These are phyloP conservation scores for Cytospora piceae DNA, from an alignment of 2,329 filamentous ascomycete species.

Conservation along the genomic window DNA sequence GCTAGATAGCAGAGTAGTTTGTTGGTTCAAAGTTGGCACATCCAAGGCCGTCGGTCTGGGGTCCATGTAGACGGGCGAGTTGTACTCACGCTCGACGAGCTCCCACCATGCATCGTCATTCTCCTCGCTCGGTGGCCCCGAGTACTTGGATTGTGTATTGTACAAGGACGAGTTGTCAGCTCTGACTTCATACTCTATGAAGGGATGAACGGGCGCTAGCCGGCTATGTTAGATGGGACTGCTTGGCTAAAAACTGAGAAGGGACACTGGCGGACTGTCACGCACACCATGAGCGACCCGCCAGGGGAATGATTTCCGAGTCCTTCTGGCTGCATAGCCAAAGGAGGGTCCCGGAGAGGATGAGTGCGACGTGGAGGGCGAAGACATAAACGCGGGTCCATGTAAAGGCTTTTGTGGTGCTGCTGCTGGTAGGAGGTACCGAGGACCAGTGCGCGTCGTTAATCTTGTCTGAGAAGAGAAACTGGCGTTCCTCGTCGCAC, in stretches of 20 bases:
- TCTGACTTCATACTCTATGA: not conserved
- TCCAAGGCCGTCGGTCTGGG: not conserved
- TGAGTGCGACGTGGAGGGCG: not conserved
- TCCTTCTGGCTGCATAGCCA: not conserved
- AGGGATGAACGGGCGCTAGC: not conserved
- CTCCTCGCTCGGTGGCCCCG: not conserved
- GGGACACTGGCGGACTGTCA: not conserved
- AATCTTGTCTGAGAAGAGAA: not conserved
- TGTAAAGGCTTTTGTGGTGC: not conserved
- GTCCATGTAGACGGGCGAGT: not conserved
- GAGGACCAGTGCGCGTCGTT: not conserved
- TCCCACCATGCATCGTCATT: not conserved
- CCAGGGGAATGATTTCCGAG: not conserved
- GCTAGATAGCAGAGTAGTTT: not conserved
- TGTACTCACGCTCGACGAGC: not conserved
- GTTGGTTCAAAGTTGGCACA: not conserved
- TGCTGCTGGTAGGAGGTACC: not conserved
- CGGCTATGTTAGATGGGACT: not conserved
- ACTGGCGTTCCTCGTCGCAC: not conserved
- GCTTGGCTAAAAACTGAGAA: not conserved
- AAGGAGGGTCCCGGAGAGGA: not conserved
- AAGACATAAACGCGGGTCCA: not conserved
- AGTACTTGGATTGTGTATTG: not conserved
- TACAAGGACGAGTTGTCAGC: not conserved
- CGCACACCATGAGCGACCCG: not conserved